Base-by-base conservation (phyloP, 257 asterid genomes). In the Forsythia viridissima region DNA sequence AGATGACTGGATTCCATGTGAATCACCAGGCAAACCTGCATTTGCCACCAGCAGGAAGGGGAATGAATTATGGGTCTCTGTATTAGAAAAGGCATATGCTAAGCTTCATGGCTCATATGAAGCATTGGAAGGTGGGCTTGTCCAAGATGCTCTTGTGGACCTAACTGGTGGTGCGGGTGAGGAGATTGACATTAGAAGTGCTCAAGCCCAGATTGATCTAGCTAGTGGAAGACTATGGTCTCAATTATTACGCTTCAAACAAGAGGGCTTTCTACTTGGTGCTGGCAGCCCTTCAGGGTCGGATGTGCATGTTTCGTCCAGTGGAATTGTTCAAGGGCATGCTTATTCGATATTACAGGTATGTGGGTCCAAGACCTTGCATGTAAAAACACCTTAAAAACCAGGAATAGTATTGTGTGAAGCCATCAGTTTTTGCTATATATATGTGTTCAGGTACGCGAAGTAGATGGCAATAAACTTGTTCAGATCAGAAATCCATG, bases 241-340 rank as follows among this genome's bases (percentile, higher is more conserved):
- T 74, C 99, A 96, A 70, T 74, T 96, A 59, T 82, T 96, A 71
- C 97, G 99, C 48, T 96, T 96, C 82, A 96, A 96, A 74, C 95
- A 84, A 78, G 97, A 96, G 82, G 99, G 99, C 41, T 96, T 96
- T 84, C 86, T 96, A 75, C 92, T 96, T 40, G 99, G 99, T 21
- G 99, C 99, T n/a, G 98, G 99, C 72, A 96, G 99, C 87, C 99
- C 99, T 59, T 96, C 99, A 16, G 99, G 99, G 70, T 93, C 99
- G 52, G 99, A 96, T 73, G 98, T 93, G 82, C 99, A 96, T 79
- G 83, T 96, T 73, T 96, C 99, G 46, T 92, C 99, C 42, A 91
- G 95, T 84, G 99, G 99, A 67, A 96, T 96, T 77, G 99, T 96
- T 81, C 99, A 96, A 86, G 99, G 97, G 73, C 99, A 96, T 83